Evolutionary conservation across 352 stramenopile species (phyloP).

Genomic region (Phytophthora uliginosa): DNA sequence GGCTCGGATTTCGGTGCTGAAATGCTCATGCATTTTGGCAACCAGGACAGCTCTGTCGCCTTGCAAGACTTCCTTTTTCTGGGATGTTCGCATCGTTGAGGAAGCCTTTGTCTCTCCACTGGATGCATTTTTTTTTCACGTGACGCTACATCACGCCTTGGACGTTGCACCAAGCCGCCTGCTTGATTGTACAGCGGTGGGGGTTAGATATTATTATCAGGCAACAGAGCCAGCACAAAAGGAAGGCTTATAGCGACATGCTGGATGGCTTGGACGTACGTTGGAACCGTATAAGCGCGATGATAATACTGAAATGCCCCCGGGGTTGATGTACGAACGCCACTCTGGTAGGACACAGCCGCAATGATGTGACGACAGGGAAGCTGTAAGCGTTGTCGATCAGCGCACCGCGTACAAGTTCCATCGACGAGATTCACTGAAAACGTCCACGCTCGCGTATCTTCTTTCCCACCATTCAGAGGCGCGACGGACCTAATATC

Average conservation of each 20-base stretch:
- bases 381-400: constrained; percentile 11
- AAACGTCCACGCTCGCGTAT: not conserved
- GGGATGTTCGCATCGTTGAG: too few relatives aligned
- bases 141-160: not conserved
- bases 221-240: not conserved
- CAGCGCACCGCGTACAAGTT: constrained; percentile 4
- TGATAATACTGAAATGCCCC: not conserved
- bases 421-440: not conserved
- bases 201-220: not conserved
- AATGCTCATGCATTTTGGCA: not conserved
- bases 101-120: not conserved
- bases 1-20: not conserved
- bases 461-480: too few relatives aligned
- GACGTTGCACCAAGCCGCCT: not conserved
- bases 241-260: not conserved
- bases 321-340: not conserved
- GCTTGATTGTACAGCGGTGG: not conserved
- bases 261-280: not conserved
- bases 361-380: constrained; percentile 6
- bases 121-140: not conserved
- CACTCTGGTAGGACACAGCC: not conserved
- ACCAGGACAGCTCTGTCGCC: not conserved
- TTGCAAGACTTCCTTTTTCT: not conserved
- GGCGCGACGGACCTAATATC: too few relatives aligned
- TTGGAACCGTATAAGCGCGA: not conserved